These are phyloP conservation scores for Calocybe gangraenosa DNA, from an alignment of 768 basidiomycete species.

Conservation along the genomic window DNA sequence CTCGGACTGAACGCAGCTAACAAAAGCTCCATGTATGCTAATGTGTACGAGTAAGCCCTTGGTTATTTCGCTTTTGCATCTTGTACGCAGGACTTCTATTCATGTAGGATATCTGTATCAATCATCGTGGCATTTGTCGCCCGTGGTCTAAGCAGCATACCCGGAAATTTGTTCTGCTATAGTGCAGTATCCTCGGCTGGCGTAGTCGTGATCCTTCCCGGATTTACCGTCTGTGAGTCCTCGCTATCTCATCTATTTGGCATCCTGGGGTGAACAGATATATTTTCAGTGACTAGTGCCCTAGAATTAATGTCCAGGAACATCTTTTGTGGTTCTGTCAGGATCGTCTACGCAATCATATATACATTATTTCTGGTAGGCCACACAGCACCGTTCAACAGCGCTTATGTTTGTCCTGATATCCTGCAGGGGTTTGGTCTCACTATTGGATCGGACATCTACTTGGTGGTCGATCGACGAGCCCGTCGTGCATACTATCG, in stretches of 20 bases:
- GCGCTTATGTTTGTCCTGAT: not conserved
- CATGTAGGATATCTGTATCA: slow-evolving; percentile 70
- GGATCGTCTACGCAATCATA: slow-evolving; percentile 83
- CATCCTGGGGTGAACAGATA: not conserved
- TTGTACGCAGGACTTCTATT: not conserved
- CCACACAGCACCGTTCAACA: not conserved
- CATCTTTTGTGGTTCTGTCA: slow-evolving; percentile 75
- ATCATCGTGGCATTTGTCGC: slow-evolving; percentile 84
- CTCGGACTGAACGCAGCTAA: slow-evolving; percentile 78
- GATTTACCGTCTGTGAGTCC: slow-evolving; percentile 75
- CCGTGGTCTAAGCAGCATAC: slow-evolving; percentile 72
- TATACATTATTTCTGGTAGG: slow-evolving; percentile 77
- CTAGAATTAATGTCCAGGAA: slow-evolving; percentile 80
- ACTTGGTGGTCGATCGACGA: slow-evolving; percentile 61
- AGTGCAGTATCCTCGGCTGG: slow-evolving; percentile 87
- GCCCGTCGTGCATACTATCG: slow-evolving; percentile 50
- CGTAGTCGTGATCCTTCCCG: slow-evolving; percentile 87
- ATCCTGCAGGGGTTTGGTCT: slow-evolving; percentile 69
- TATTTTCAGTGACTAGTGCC: slow-evolving; percentile 56
- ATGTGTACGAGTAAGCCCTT: slow-evolving; percentile 82
- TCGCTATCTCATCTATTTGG: slow-evolving; percentile 1
- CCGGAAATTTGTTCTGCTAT: slow-evolving; percentile 79
- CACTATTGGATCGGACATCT: slow-evolving; percentile 80
- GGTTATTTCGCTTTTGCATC: not conserved
- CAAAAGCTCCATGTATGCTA: slow-evolving; percentile 89